Percentiles rank a stretch among this genome's conserved stretches.
These are phyloP conservation scores for Debaryomyces maramus DNA, from an alignment of 805 yeast species.

Conservation along the genomic window DNA sequence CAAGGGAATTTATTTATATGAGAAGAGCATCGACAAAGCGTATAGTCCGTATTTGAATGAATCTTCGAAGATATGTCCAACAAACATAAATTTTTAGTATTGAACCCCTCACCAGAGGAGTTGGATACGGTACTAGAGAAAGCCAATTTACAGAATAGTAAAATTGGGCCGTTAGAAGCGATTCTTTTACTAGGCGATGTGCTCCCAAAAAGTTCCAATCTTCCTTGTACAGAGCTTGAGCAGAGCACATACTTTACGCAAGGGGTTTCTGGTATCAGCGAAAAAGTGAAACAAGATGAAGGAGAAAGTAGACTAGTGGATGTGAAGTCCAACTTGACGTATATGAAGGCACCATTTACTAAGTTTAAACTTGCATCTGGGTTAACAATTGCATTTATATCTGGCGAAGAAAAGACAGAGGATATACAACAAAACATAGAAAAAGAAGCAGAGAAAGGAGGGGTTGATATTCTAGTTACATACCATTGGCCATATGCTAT, in stretches of 20 bases:
- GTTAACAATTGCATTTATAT: constrained; percentile 47
- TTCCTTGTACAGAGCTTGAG: constrained; percentile 21
- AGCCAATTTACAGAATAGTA: constrained; percentile 49
- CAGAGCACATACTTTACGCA: constrained; percentile 28
- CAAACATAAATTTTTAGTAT: constrained; percentile 38
- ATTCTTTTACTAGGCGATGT: constrained; percentile 55
- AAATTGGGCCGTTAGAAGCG: constrained; percentile 67
- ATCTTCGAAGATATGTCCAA: constrained; percentile 7
- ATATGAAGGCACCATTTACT: constrained; percentile 34
- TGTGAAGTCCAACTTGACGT: constrained; percentile 25
- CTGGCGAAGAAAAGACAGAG: constrained; percentile 19
- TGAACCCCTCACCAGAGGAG: constrained; percentile 44
- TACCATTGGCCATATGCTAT: constrained; percentile 61
- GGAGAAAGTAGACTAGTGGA: constrained; percentile 23
- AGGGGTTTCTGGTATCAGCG: constrained; percentile 19
- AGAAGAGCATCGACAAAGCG: background rate
- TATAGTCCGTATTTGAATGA: background rate
- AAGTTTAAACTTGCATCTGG: constrained; percentile 42
- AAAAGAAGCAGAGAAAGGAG: constrained; percentile 14
- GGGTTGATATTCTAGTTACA: constrained; percentile 55
- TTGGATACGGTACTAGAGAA: constrained; percentile 46
- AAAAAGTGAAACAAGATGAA: constrained; percentile 1
- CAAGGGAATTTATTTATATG: background rate
- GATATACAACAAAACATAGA: constrained; percentile 6
- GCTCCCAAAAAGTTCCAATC: constrained; percentile 10